Percentiles rank a stretch among this genome's conserved stretches.
These are phyloP conservation scores for Xanthoconium separans DNA, from an alignment of 1,284 basidiomycete species.

Conservation along the genomic window DNA sequence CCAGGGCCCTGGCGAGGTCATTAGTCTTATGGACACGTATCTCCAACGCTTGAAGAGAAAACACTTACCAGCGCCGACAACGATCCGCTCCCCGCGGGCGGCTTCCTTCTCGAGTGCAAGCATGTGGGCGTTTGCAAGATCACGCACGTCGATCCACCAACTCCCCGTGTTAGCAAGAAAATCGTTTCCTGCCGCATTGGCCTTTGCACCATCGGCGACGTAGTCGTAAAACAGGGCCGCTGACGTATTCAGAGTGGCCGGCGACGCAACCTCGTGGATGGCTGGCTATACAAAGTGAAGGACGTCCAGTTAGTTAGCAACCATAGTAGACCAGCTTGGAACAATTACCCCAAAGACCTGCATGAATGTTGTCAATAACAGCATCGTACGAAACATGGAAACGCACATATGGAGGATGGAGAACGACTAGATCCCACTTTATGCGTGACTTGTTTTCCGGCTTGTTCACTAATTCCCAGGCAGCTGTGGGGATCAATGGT, in stretches of 20 bases:
- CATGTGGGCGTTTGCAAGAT: conserved; percentile 59
- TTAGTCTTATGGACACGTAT: too few relatives aligned
- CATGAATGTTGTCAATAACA: background rate
- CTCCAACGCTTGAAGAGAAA: background rate
- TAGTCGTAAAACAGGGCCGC: conserved; percentile 30
- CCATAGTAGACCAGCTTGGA: background rate
- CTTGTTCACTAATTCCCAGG: conserved; percentile 55
- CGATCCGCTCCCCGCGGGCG: conserved; percentile 63
- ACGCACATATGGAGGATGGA: conserved; percentile 58
- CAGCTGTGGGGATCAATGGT: conserved; percentile 29
- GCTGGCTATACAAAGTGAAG: conserved; percentile 31
- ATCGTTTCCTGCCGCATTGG: conserved; percentile 25
- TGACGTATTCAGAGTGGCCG: conserved; percentile 50
- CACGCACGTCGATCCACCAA: conserved; percentile 39
- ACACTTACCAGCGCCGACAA: conserved; percentile 40
- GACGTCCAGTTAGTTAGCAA: too few relatives aligned
- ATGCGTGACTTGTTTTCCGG: conserved; percentile 45
- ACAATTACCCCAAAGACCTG: conserved; percentile 37
- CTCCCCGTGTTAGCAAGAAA: conserved; percentile 31
- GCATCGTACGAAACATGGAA: background rate
- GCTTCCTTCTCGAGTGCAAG: conserved; percentile 50
- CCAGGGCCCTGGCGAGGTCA: conserved; percentile 15
- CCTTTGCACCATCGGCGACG: conserved; percentile 28
- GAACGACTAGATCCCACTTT: conserved; percentile 52
- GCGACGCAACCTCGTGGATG: conserved; percentile 48